Base-by-base conservation (phyloP, 805 yeast genomes). In the Candida silvatica region DNA sequence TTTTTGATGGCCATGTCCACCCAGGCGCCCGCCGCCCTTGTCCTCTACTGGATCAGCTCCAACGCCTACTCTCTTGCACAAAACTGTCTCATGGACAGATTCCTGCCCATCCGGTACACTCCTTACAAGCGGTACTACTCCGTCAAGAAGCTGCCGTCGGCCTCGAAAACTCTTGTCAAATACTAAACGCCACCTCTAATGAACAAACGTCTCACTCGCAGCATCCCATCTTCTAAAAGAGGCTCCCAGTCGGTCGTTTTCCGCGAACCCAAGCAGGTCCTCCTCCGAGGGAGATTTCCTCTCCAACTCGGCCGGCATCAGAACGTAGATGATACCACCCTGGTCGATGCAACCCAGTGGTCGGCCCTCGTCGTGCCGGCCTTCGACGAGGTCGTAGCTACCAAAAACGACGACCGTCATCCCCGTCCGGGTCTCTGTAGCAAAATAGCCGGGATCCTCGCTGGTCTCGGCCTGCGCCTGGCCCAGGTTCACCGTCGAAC, bases 31-130 rank as follows among this genome's bases (percentile, higher is more conserved):
- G 64, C 79, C 20, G 85, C 94, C 0, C 60, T 88, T 24, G 74
- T 80, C 0, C 52, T 86, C n/a, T 90, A 88, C 58, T 90, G 97
- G 98, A 68, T 85, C 20, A 76, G 90, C 31, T 86, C 96, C 0
- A 88, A 86, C 51, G 46, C 69, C 4, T 88, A 67, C 51, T 87
- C 97, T 2, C 59, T 84, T 39, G 41, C 72, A 0, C 97, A 90
- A 48, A 90, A 88, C 52, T 54, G 80, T 11, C 40, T 81, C 14
- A 59, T 90, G 49, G 92, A 88, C 49, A 60, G 64, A 46, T 56
- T 66, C 24, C 59, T 80, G 51, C 95, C 95, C 1, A 60, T 79
- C 17, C 56, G 63, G 32, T 67, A 60, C 45, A 59, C 71, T 3
- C 76, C 79, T 4, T 64, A 64, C 36, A 40, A 48, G 16, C 47